Conservation (phyloP, 768 basidiomycete genomes). For the Termitomyces sp. region DNA sequence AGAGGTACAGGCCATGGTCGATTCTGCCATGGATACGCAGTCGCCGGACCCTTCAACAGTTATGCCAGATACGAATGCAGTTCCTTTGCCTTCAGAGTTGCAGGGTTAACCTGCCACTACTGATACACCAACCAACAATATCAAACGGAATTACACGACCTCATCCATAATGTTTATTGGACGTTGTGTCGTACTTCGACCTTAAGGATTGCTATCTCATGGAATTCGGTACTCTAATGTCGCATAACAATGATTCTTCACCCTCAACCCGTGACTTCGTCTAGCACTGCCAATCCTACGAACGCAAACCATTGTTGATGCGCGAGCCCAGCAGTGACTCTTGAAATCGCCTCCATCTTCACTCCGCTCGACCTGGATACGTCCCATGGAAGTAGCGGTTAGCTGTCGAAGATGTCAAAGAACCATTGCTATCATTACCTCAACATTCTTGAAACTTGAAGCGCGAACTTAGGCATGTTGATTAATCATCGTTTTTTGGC, state of each 20-base stretch:
- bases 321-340: too few relatives aligned
- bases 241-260: neutral
- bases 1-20: slow-evolving; percentile 28
- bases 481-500: too few relatives aligned
- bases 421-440: neutral
- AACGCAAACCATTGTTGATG: too few relatives aligned
- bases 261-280: neutral
- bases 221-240: neutral
- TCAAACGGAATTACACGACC: neutral
- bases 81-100: neutral
- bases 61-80: neutral
- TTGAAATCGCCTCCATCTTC: too few relatives aligned
- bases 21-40: slow-evolving; percentile 19
- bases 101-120: neutral
- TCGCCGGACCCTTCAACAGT: slow-evolving; percentile 16
- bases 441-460: neutral
- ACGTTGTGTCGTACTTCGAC: neutral
- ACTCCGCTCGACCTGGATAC: too few relatives aligned
- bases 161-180: neutral
- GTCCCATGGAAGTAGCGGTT: too few relatives aligned
- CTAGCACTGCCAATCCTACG: neutral
- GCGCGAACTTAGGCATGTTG: too few relatives aligned
- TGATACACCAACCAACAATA: neutral
- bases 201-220: too few relatives aligned
- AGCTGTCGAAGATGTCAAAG: neutral